Percentiles rank a stretch among this genome's conserved stretches.
Evolutionary conservation across 495 filamentous ascomycete genomes (phyloP).

Genomic region (Rhypophila decipiens): DNA sequence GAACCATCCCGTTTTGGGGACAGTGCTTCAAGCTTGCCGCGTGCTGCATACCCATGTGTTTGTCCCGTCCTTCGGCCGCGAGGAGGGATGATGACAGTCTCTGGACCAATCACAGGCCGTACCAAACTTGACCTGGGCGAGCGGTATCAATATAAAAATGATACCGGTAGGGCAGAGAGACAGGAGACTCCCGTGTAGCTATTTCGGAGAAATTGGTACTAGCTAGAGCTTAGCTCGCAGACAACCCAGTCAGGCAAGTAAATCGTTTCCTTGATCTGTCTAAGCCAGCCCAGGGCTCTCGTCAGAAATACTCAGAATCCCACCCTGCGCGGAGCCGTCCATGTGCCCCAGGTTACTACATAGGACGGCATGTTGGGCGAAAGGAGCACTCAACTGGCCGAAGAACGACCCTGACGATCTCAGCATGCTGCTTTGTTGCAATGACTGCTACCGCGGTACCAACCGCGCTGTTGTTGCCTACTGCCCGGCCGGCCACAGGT

Average conservation of each 20-base stretch:
- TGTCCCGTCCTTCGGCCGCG: not conserved
- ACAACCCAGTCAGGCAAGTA: not conserved
- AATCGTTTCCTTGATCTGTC: not conserved
- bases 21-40: not conserved
- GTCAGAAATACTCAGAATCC: not conserved
- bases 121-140: conserved; percentile 4
- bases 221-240: not conserved
- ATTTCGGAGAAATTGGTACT: conserved; percentile 9
- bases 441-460: too few species aligned
- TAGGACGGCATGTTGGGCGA: not conserved
- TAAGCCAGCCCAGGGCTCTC: not conserved
- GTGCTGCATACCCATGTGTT: not conserved
- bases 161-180: conserved; percentile 17
- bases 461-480: too few species aligned
- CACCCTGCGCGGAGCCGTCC: not conserved
- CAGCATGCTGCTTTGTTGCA: too few species aligned
- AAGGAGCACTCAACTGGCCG: too few species aligned
- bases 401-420: too few species aligned
- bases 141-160: conserved; percentile 3
- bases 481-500: too few species aligned
- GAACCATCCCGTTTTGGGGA: not conserved
- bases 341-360: not conserved
- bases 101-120: conserved; percentile 4
- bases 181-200: not conserved
- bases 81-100: not conserved